Conservation (phyloP, 2,329 filamentous ascomycete species). For the Aspergillus transmontanensis region DNA sequence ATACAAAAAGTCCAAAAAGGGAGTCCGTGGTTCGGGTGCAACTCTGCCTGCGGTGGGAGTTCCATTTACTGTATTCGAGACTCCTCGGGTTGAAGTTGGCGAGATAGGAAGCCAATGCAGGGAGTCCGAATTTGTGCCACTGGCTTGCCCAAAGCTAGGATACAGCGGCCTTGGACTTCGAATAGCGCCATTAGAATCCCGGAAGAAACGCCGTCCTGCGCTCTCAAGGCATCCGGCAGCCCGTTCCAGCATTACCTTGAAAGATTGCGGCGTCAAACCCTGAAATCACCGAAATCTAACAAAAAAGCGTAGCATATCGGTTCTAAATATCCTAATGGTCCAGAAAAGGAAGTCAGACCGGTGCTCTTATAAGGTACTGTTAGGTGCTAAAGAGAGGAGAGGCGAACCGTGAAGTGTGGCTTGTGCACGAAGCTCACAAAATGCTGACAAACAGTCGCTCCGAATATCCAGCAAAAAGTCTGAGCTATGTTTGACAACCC, state of each 20-base stretch:
- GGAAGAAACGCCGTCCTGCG: conserved; percentile 50
- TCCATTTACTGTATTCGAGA: conserved; percentile 18
- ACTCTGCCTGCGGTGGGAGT: conserved; percentile 14
- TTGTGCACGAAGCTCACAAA: conserved; percentile 14
- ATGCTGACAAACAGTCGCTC: conserved; percentile 1
- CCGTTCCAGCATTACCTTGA: conserved; percentile 55
- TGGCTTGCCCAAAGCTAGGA: conserved; percentile 40
- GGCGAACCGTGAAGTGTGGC: conserved; percentile 12
- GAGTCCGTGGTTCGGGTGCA: conserved; percentile 23
- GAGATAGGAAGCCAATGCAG: conserved; percentile 38
- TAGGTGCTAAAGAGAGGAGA: conserved; percentile 7
- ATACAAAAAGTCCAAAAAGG: conserved; percentile 45
- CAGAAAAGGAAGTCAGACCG: conserved; percentile 5
- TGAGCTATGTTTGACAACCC: background rate
- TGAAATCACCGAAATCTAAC: conserved; percentile 27
- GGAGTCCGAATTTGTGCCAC: conserved; percentile 30
- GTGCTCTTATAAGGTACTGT: conserved; percentile 6
- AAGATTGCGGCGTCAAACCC: conserved; percentile 31
- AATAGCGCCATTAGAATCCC: conserved; percentile 42
- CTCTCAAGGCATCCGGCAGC: conserved; percentile 53
- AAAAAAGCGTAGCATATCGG: conserved; percentile 32
- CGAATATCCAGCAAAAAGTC: background rate
- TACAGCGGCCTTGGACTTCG: conserved; percentile 39
- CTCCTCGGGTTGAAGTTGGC: conserved; percentile 22
- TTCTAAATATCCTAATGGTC: conserved; percentile 2